Base-by-base conservation (phyloP, 345 rosid genomes). In the Euclidium syriacum region DNA sequence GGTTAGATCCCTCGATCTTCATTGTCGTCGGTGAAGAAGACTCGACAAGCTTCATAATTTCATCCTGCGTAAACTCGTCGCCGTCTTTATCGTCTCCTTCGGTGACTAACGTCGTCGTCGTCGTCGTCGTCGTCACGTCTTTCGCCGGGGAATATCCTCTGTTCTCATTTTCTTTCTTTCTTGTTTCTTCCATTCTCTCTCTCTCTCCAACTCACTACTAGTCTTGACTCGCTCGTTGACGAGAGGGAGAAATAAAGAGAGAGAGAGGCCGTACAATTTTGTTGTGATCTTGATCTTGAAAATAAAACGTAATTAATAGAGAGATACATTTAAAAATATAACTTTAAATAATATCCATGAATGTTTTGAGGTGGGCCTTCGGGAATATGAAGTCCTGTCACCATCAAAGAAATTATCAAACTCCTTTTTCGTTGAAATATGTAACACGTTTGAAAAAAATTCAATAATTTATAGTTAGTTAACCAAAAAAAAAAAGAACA, bases 41-140 rank as follows among this genome's bases (percentile, higher is more conserved):
- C 19, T 83, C 91, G n/a, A 84, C 78, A 59, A 81, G 79, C 72
- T 76, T 55, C 82, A 80, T 67, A 53, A 87, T 79, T 43, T 84
- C 84, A 4, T 50, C 73, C 12, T 77, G 70, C 0, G 82, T 42
- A 16, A 70, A 72, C 18, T 76, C 78, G 48, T 78, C 88, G n/a
- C 72, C 75, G 7, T 75, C 74, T 4, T 69, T 67, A 0, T 33
- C 76, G 20, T 75, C 72, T 16, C 19, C 76, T 17, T 29, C 73
- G 5, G 36, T 20, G 3, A 3, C 51, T 5, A 42, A 38, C 29
- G 34, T 43, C n/a, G 15, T 10, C 38, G 7, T 16, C 32, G 36
- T 16, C 32, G 36, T 60, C 58, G 5, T 57, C 58, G 62, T 17
- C 30, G 33, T 52, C 66, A 57, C 52, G 36, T 79, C 77, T 35